Evolutionary conservation across 306 rosid genomes (phyloP).

Genomic region (Quercus wislizeni): DNA sequence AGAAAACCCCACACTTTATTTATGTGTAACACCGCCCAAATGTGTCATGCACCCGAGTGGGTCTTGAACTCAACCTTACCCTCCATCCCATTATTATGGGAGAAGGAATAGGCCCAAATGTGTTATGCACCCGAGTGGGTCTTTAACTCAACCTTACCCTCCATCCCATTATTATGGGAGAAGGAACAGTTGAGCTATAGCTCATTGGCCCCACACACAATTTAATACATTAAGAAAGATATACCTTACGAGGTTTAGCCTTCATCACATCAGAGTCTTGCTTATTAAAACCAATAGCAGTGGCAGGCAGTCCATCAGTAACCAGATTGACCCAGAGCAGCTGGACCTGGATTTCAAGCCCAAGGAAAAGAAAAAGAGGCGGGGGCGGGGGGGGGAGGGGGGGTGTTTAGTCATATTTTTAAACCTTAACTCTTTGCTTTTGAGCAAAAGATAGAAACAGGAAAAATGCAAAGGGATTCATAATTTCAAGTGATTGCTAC

Average conservation of each 20-base stretch:
- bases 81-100: too few species aligned
- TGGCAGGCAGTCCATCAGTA: conserved; percentile 97
- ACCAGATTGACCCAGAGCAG: conserved; percentile 98
- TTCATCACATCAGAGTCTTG: conserved; percentile 98
- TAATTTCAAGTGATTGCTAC: conserved; percentile 5
- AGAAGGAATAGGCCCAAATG: too few species aligned
- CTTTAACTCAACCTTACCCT: too few species aligned
- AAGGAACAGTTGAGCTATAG: too few species aligned
- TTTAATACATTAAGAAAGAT: neutral
- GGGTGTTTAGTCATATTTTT: neutral
- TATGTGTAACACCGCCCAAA: too few species aligned
- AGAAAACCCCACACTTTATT: neutral
- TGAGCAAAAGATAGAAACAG: neutral
- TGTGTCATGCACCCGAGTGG: too few species aligned
- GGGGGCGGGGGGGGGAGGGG: neutral
- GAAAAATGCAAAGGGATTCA: conserved; percentile 15
- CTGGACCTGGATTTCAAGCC: conserved; percentile 65
- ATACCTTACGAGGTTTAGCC: conserved; percentile 92
- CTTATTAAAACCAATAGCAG: conserved; percentile 97
- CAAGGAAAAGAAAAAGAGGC: neutral
- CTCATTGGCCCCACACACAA: too few species aligned
- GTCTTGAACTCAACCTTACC: too few species aligned
- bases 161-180: too few species aligned
- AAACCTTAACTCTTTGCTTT: conserved; percentile 4
- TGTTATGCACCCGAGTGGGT: too few species aligned